These are phyloP conservation scores for Acanthamoeba lugdunensis DNA, from an alignment of 208 protist genomes.

Conservation along the genomic window DNA sequence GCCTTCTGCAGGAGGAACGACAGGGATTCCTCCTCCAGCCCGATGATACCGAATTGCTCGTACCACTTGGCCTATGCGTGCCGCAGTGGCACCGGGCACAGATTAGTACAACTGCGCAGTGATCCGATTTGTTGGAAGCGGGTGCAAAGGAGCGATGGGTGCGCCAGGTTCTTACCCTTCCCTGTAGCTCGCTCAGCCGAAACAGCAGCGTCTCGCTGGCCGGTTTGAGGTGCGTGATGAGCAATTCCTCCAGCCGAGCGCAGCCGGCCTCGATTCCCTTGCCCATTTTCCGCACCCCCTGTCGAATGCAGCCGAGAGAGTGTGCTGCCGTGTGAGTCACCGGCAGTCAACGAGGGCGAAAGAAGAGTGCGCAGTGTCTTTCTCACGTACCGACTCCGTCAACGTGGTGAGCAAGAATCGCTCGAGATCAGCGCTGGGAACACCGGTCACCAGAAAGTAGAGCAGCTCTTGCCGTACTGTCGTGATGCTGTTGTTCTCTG, in stretches of 20 bases:
- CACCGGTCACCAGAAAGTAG: slow-evolving; percentile 46
- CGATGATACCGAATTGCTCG: slow-evolving; percentile 53
- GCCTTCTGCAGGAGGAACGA: slow-evolving; percentile 43
- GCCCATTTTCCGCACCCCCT: slow-evolving; percentile 52
- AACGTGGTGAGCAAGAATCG: slow-evolving; percentile 57
- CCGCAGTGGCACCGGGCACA: background rate
- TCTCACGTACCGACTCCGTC: slow-evolving; percentile 12
- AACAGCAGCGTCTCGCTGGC: slow-evolving; percentile 48
- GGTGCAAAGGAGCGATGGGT: too few species aligned
- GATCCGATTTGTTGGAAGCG: too few species aligned
- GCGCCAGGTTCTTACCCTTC: background rate
- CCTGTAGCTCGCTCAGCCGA: slow-evolving; percentile 52
- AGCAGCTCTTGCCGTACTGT: slow-evolving; percentile 64
- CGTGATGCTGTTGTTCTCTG: slow-evolving; percentile 55
- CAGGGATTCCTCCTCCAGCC: slow-evolving; percentile 48
- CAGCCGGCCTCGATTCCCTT: slow-evolving; percentile 30
- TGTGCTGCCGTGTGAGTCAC: too few species aligned
- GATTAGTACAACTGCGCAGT: too few species aligned
- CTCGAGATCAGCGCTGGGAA: slow-evolving; percentile 55
- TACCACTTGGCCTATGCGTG: slow-evolving; percentile 34
- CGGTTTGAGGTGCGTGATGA: slow-evolving; percentile 31
- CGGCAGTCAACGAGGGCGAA: too few species aligned
- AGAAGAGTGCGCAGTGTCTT: too few species aligned
- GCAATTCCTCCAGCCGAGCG: slow-evolving; percentile 30
- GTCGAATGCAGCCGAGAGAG: background rate